A percentile compares a stretch with the other conserved stretches of the same genome.
Conservation (phyloP, 345 rosid species). For the Aquilaria malaccensis region DNA sequence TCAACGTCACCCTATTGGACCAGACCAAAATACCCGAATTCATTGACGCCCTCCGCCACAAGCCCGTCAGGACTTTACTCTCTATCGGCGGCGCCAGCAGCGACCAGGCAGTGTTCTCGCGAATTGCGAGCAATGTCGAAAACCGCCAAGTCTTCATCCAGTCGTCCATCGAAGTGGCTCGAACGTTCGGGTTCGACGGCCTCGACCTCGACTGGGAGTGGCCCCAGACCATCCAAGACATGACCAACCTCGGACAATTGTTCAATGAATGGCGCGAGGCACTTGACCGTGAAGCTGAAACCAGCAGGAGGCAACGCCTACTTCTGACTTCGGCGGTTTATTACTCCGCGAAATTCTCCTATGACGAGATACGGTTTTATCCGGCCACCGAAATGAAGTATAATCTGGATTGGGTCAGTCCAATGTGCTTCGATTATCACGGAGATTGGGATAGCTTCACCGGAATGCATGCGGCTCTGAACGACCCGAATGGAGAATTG, state of each 20-base stretch:
- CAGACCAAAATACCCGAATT: conserved; percentile 21
- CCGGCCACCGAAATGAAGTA: conserved; percentile 18
- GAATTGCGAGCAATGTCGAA: conserved; percentile 11
- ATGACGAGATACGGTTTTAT: conserved; percentile 18
- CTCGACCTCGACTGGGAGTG: conserved; percentile 48
- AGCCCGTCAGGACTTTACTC: conserved; percentile 23
- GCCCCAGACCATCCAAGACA: conserved; percentile 23
- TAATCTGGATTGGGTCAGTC: conserved; percentile 29
- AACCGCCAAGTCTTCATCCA: conserved; percentile 26
- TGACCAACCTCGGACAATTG: conserved; percentile 19
- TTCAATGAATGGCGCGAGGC: conserved; percentile 20
- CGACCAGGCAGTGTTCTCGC: conserved; percentile 15
- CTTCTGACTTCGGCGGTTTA: conserved; percentile 38
- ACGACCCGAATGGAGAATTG: conserved; percentile 17
- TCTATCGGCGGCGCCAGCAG: conserved; percentile 32
- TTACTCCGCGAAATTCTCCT: conserved; percentile 16
- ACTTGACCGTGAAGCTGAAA: conserved; percentile 16
- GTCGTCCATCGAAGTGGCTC: conserved; percentile 27
- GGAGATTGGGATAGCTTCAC: conserved; percentile 38
- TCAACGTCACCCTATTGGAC: conserved; percentile 24
- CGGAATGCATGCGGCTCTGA: conserved; percentile 20
- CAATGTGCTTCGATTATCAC: conserved; percentile 33
- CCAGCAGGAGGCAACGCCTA: conserved; percentile 10
- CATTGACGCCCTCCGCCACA: conserved; percentile 12
- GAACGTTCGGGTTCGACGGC: conserved; percentile 31